Conservation (phyloP, 108 stramenopile genomes). For the Pinguiococcus pyrenoidosus region DNA sequence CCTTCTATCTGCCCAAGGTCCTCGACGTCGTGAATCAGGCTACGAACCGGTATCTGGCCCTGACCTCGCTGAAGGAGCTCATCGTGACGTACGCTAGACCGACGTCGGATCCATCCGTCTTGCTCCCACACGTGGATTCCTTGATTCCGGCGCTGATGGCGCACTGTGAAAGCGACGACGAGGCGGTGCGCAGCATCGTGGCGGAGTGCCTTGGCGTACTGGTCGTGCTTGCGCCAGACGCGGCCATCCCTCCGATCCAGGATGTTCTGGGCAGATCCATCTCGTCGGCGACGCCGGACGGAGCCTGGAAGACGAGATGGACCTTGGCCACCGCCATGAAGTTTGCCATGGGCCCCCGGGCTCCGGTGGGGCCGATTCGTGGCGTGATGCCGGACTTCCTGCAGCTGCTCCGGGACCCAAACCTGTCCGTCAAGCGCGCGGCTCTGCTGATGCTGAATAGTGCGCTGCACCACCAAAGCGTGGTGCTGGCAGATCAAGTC, state of each 20-base stretch:
- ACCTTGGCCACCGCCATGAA: slow-evolving; percentile 71
- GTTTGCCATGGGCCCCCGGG: slow-evolving; percentile 33
- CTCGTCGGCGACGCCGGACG: slow-evolving; percentile 21
- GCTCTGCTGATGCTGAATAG: slow-evolving; percentile 81
- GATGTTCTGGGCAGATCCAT: not conserved
- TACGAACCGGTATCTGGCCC: slow-evolving; percentile 74
- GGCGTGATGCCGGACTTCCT: slow-evolving; percentile 63
- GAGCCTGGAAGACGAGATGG: slow-evolving; percentile 44
- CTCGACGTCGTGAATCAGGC: slow-evolving; percentile 55
- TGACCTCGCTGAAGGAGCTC: slow-evolving; percentile 77
- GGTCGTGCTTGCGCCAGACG: slow-evolving; percentile 56
- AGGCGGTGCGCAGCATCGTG: slow-evolving; percentile 85
- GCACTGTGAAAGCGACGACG: slow-evolving; percentile 60
- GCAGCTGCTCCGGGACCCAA: slow-evolving; percentile 57
- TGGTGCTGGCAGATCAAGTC: slow-evolving; percentile 47
- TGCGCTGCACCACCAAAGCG: slow-evolving; percentile 63
- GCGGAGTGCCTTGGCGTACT: slow-evolving; percentile 87
- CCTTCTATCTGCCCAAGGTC: slow-evolving; percentile 60
- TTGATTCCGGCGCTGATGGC: slow-evolving; percentile 65
- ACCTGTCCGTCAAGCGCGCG: slow-evolving; percentile 62
- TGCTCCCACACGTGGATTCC: slow-evolving; percentile 10
- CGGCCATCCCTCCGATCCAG: slow-evolving; percentile 48
- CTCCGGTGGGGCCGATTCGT: not conserved
- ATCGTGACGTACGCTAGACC: slow-evolving; percentile 60
- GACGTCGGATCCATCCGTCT: not conserved